A percentile compares a stretch with the other conserved stretches of the same genome.
phyloP scores from a whole-genome alignment of 2,329 filamentous ascomycete species.

The Pestalotiopsis sp. region DNA sequence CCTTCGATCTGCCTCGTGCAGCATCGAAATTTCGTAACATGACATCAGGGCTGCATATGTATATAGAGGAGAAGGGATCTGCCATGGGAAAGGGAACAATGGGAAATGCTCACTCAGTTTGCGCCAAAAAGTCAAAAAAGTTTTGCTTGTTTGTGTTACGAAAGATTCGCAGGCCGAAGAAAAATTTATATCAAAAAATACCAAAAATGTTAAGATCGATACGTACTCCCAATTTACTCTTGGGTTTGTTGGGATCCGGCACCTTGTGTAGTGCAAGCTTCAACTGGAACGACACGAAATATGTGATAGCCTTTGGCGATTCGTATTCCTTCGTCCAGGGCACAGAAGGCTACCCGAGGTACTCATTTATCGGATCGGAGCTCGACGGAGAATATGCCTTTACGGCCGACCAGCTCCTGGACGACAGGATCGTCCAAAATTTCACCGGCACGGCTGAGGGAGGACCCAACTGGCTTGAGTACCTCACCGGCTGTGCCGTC shows the following conservation, averaged over 20 bases:
- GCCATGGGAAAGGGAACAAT: background rate
- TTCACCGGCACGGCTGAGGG: slow-evolving; percentile 49
- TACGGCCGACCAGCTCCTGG: slow-evolving; percentile 39
- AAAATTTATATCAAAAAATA: background rate
- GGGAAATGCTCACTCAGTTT: background rate
- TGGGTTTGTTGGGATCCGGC: background rate
- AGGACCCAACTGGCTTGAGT: slow-evolving; percentile 56
- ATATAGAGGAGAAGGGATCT: background rate
- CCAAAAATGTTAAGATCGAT: background rate
- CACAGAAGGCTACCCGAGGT: slow-evolving; percentile 45
- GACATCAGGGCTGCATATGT: background rate
- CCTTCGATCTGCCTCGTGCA: background rate
- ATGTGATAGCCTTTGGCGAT: slow-evolving; percentile 42
- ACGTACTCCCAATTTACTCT: background rate
- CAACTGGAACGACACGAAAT: background rate
- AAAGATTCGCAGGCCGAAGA: background rate
- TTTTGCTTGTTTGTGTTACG: background rate
- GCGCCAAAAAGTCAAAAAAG: background rate
- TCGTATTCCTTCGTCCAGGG: slow-evolving; percentile 52
- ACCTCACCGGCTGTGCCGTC: slow-evolving; percentile 49
- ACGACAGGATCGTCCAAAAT: slow-evolving; percentile 46
- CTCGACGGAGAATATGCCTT: slow-evolving; percentile 38
- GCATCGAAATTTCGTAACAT: background rate
- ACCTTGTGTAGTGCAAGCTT: background rate
- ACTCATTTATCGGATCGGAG: slow-evolving; percentile 49